Evolutionary conservation across 352 stramenopile species (phyloP).

Genomic region (Phytophthora pseudosyringae): DNA sequence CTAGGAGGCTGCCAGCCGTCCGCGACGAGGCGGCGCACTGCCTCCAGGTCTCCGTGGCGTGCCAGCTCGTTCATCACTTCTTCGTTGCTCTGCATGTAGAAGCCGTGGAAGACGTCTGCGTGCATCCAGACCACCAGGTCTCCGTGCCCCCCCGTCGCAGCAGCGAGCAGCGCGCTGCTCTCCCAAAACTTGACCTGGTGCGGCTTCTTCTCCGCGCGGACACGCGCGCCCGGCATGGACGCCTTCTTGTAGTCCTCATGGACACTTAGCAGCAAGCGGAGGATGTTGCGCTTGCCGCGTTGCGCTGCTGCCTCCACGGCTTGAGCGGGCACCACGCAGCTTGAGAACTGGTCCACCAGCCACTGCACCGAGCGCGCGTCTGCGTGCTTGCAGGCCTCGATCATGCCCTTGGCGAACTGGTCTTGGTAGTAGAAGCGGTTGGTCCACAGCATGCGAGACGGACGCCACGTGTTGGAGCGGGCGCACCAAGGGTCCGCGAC

Average conservation of each 20-base stretch:
- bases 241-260: constrained; percentile 23
- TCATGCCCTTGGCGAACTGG: constrained; percentile 27
- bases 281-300: constrained; percentile 17
- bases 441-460: constrained; percentile 31
- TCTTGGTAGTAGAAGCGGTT: constrained; percentile 37
- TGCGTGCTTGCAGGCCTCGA: constrained; percentile 24
- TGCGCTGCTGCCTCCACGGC: constrained; percentile 26
- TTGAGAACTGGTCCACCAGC: constrained; percentile 24
- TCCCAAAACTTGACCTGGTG: constrained; percentile 41
- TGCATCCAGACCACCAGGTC: constrained; percentile 34
- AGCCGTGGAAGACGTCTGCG: constrained; percentile 26
- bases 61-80: constrained; percentile 33
- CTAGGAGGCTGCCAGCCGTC: constrained; percentile 23
- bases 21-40: constrained; percentile 11
- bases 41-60: constrained; percentile 19
- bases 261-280: constrained; percentile 25
- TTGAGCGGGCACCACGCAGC: constrained; percentile 22
- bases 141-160: constrained; percentile 26
- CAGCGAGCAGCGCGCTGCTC: constrained; percentile 30
- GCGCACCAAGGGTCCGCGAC: constrained; percentile 18
- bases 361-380: constrained; percentile 24
- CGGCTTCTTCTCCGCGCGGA: constrained; percentile 10
- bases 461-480: constrained; percentile 23
- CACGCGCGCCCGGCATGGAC: constrained; percentile 15
- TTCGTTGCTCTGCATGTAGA: constrained; percentile 33